A percentile compares a stretch with the other conserved stretches of the same genome.
Evolutionary conservation across 1,284 basidiomycete species (phyloP).

Genomic region (Tetrapyrgos nigripes): DNA sequence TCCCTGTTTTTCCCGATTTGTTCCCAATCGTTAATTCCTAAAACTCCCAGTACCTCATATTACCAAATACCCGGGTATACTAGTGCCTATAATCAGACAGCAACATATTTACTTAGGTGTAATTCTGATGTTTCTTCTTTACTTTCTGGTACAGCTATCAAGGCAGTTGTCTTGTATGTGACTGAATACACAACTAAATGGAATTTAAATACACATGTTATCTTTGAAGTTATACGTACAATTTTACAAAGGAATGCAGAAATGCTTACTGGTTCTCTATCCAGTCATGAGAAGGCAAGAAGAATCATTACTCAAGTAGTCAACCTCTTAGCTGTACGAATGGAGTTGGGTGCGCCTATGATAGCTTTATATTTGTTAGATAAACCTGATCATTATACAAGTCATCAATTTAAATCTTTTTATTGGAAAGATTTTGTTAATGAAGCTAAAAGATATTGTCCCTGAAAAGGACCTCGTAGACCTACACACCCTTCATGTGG

Average conservation of each 20-base stretch:
- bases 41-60: no score
- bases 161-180: conserved; percentile 42
- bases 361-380: conserved; percentile 32
- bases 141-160: conserved; percentile 41
- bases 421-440: conserved; percentile 34
- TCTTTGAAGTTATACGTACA: conserved; percentile 37
- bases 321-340: conserved; percentile 32
- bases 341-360: conserved; percentile 40
- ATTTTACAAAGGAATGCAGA: conserved; percentile 30
- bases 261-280: conserved; percentile 15
- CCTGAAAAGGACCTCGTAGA: no score
- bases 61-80: no score
- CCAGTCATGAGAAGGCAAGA: conserved; percentile 24
- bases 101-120: conserved; percentile 39
- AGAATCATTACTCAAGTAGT: conserved; percentile 34
- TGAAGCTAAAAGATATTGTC: conserved; percentile 17
- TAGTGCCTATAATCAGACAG: conserved; percentile 34
- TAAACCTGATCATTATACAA: conserved; percentile 40
- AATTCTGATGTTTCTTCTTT: conserved; percentile 43
- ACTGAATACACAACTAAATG: conserved; percentile 47
- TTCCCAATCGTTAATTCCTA: no score
- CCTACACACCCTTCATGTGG: no score
- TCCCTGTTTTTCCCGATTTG: no score
- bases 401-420: conserved; percentile 31
- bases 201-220: conserved; percentile 36